A percentile compares a stretch with the other conserved stretches of the same genome.
Conservation (phyloP, 805 yeast species). For the Yarrowia sp. region DNA sequence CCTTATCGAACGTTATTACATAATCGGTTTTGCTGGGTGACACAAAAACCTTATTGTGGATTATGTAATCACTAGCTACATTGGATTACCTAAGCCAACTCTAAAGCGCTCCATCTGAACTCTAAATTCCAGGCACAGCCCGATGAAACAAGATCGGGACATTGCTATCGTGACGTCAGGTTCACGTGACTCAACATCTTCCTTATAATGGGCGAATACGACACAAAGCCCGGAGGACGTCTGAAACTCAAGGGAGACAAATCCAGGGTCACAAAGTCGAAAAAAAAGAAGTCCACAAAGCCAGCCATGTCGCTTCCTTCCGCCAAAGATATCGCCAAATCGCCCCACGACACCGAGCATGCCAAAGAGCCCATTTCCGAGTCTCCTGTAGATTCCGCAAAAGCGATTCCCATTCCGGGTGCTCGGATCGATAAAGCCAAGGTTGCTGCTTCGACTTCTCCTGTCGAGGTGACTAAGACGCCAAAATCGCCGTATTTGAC, state of each 20-base stretch:
- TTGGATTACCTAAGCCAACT: too few species aligned
- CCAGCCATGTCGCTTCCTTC: constrained; percentile 1
- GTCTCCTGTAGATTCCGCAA: not conserved
- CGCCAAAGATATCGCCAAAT: constrained; percentile 25
- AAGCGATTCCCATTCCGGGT: not conserved
- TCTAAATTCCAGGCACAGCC: too few species aligned
- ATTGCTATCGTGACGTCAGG: constrained; percentile 13
- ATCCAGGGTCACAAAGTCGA: not conserved
- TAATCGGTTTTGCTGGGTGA: too few species aligned
- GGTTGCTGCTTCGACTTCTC: not conserved
- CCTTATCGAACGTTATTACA: too few species aligned
- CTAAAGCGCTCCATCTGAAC: too few species aligned
- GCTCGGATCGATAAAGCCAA: not conserved
- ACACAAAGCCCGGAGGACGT: not conserved
- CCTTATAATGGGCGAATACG: constrained; percentile 17
- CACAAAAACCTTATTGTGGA: too few species aligned
- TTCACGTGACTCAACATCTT: not conserved
- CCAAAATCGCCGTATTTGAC: constrained; percentile 26
- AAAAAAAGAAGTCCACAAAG: not conserved
- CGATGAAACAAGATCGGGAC: too few species aligned
- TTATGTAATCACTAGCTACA: too few species aligned
- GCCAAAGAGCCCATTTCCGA: constrained; percentile 6
- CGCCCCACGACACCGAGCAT: constrained; percentile 13
- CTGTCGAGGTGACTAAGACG: not conserved
- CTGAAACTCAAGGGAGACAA: constrained; percentile 2